These are phyloP conservation scores for Globisporangium rhizosaccharum DNA, from an alignment of 352 stramenopile species.

Conservation along the genomic window DNA sequence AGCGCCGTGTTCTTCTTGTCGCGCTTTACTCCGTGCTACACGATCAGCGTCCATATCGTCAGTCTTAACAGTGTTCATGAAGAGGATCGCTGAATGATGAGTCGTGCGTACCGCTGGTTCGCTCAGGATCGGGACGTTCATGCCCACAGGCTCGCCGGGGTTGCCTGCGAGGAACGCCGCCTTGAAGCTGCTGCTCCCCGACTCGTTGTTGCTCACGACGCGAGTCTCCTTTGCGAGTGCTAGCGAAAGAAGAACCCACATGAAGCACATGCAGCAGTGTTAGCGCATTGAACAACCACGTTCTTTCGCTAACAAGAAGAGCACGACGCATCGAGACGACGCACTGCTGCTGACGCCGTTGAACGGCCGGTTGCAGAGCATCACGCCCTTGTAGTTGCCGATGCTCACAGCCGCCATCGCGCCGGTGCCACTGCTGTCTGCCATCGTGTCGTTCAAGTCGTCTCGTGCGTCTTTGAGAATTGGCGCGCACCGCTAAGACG, in stretches of 20 bases:
- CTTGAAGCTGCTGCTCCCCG: conserved; percentile 39
- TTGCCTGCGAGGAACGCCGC: conserved; percentile 70
- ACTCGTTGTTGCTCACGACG: conserved; percentile 32
- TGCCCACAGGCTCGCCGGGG: conserved; percentile 55
- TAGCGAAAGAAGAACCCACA: conserved; percentile 2
- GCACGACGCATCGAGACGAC: neutral
- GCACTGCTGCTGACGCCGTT: conserved; percentile 79
- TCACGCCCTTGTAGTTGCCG: conserved; percentile 94
- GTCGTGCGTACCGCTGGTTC: conserved; percentile 38
- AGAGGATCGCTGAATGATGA: neutral
- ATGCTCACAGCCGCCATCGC: conserved; percentile 70
- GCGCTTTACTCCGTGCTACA: conserved; percentile 68
- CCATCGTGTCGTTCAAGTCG: conserved; percentile 15
- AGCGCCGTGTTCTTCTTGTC: conserved; percentile 91
- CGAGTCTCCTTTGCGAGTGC: conserved; percentile 51
- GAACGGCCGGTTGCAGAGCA: conserved; percentile 94
- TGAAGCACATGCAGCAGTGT: neutral
- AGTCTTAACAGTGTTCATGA: too few relatives aligned
- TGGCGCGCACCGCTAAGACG: too few relatives aligned
- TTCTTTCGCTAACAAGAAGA: neutral
- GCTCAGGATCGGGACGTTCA: conserved; percentile 77
- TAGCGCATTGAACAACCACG: neutral
- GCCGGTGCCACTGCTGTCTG: conserved; percentile 21
- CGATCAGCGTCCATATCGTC: too few relatives aligned
- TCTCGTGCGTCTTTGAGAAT: neutral